phyloP scores from a whole-genome alignment of 176 grass and related monocot species.

The Zizania latifolia region DNA sequence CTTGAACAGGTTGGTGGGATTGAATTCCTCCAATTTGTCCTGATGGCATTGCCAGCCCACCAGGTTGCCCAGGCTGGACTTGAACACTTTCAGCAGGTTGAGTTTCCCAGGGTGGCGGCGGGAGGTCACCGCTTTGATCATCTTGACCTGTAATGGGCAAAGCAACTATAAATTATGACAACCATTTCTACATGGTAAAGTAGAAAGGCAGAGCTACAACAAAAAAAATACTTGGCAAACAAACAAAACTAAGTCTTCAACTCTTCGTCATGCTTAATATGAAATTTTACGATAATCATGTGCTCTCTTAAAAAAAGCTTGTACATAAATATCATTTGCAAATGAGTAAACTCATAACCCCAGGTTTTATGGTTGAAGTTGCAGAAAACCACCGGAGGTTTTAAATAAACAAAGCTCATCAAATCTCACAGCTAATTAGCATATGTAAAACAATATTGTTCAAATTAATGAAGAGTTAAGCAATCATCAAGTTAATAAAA shows the following conservation, averaged over 20 bases:
- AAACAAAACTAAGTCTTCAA: neutral
- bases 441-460: too few relatives aligned
- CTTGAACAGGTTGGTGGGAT: constrained; percentile 39
- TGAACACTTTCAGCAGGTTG: constrained; percentile 41
- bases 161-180: neutral
- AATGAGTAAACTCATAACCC: too few relatives aligned
- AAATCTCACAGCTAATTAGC: too few relatives aligned
- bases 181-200: neutral
- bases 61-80: constrained; percentile 27
- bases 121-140: constrained; percentile 55
- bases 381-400: too few relatives aligned
- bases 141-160: constrained; percentile 43
- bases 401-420: too few relatives aligned
- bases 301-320: neutral
- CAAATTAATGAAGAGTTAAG: too few relatives aligned
- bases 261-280: neutral
- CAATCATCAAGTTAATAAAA: too few relatives aligned
- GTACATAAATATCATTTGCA: neutral
- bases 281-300: neutral
- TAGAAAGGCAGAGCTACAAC: neutral
- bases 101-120: constrained; percentile 87
- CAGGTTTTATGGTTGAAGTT: too few relatives aligned
- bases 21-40: constrained; percentile 36
- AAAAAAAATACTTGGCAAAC: neutral
- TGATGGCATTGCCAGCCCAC: constrained; percentile 20